Conservation (phyloP, 164 flowering plant genomes). For the Buxus sempervirens region DNA sequence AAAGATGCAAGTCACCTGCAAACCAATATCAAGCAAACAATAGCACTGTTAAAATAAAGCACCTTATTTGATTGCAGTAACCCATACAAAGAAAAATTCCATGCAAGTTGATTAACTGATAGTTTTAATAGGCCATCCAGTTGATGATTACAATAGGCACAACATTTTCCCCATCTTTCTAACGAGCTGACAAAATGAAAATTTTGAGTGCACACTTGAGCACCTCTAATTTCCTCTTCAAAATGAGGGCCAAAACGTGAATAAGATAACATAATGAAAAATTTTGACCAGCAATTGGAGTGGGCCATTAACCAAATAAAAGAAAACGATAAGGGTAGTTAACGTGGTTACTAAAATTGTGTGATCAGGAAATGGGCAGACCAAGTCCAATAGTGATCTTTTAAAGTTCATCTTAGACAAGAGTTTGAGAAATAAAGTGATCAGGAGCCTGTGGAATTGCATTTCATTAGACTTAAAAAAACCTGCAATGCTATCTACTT, state of each 20-base stretch:
- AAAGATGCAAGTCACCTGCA: conserved; percentile 84
- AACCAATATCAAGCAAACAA: background rate
- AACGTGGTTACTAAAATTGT: background rate
- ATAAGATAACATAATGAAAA: background rate
- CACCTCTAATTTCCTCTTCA: background rate
- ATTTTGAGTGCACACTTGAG: too few species aligned
- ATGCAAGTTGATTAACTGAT: background rate
- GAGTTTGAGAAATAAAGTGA: too few species aligned
- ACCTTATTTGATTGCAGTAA: background rate
- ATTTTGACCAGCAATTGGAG: background rate
- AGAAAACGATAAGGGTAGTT: background rate
- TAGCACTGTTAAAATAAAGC: background rate
- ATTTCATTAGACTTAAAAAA: too few species aligned
- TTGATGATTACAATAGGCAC: background rate
- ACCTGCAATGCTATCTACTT: too few species aligned
- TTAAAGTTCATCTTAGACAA: background rate
- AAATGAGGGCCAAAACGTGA: background rate
- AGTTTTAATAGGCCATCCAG: background rate
- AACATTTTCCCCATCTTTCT: background rate
- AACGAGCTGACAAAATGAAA: background rate
- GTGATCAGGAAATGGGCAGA: background rate
- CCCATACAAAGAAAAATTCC: too few species aligned
- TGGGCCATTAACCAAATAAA: too few species aligned
- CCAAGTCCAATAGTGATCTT: background rate
- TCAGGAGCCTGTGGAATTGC: too few species aligned